Percentiles rank a stretch among this genome's conserved stretches.
These are phyloP conservation scores for Trametes maxima DNA, from an alignment of 768 basidiomycete genomes.

Conservation along the genomic window DNA sequence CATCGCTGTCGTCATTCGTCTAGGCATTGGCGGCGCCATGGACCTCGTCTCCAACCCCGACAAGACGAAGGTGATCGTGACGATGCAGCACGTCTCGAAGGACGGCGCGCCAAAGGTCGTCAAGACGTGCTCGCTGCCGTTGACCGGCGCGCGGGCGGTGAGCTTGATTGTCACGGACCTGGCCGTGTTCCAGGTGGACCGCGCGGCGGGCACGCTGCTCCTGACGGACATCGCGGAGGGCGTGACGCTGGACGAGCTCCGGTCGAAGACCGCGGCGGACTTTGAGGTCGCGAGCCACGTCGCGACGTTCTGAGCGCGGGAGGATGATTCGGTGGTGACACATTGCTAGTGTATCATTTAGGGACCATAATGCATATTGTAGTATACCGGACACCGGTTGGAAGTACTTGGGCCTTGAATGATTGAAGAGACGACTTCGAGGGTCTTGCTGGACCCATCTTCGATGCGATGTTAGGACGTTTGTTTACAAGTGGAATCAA, in stretches of 20 bases:
- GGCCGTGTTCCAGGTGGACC: slow-evolving; percentile 85
- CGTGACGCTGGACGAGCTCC: slow-evolving; percentile 77
- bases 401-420: not conserved
- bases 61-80: slow-evolving; percentile 86
- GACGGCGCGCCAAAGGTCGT: slow-evolving; percentile 87
- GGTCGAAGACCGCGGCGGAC: slow-evolving; percentile 78
- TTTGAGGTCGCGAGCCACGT: slow-evolving; percentile 63
- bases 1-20: not conserved
- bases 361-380: slow-evolving; percentile 19
- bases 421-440: not conserved
- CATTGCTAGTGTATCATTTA: slow-evolving; percentile 13
- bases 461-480: too few species aligned
- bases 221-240: slow-evolving; percentile 84
- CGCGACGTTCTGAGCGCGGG: slow-evolving; percentile 44
- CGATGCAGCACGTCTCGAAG: slow-evolving; percentile 89
- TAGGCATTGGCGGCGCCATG: slow-evolving; percentile 94
- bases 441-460: not conserved
- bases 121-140: slow-evolving; percentile 74
- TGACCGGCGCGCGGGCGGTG: slow-evolving; percentile 85
- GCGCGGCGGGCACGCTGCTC: slow-evolving; percentile 66
- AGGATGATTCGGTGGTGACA: not conserved
- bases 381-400: slow-evolving; percentile 3
- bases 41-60: slow-evolving; percentile 94
- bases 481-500: too few species aligned
- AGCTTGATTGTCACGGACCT: slow-evolving; percentile 91